Conservation (phyloP, 768 basidiomycete genomes). For the Inosperma sp. region DNA sequence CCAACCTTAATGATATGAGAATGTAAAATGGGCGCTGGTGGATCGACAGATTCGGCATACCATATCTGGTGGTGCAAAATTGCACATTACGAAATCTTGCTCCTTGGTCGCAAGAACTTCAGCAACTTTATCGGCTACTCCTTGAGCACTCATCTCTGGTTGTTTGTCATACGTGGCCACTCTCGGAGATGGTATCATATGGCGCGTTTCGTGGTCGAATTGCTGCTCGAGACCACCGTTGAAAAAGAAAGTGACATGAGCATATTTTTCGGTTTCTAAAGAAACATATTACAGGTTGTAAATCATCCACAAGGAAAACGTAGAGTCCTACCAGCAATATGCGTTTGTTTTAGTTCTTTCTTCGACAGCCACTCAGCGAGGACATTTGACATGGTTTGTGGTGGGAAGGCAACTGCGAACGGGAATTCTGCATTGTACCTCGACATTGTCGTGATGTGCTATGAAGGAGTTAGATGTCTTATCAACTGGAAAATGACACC, state of each 20-base stretch:
- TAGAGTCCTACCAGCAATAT: conserved; percentile 66
- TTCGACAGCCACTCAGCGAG: conserved; percentile 87
- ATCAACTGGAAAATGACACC: conserved; percentile 21
- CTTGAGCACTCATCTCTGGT: conserved; percentile 85
- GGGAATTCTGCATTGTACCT: conserved; percentile 89
- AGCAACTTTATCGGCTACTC: conserved; percentile 89
- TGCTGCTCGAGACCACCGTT: conserved; percentile 95
- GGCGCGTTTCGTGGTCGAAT: conserved; percentile 74
- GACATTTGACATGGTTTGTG: conserved; percentile 89
- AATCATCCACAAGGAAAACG: not conserved
- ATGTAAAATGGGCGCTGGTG: too few relatives aligned
- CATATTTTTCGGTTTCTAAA: conserved; percentile 93
- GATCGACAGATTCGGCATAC: too few relatives aligned
- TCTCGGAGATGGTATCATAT: conserved; percentile 89
- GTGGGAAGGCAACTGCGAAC: conserved; percentile 90
- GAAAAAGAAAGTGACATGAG: conserved; percentile 98
- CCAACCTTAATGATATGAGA: conserved; percentile 60
- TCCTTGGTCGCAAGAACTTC: conserved; percentile 65
- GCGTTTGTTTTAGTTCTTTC: conserved; percentile 77
- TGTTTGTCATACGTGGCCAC: conserved; percentile 92
- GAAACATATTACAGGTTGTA: not conserved
- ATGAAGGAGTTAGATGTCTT: not conserved
- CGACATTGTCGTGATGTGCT: conserved; percentile 93
- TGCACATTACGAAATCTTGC: conserved; percentile 94
- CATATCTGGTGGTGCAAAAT: conserved; percentile 97